Evolutionary conservation across 805 yeast genomes (phyloP).

Genomic region (Lipomyces kockii): DNA sequence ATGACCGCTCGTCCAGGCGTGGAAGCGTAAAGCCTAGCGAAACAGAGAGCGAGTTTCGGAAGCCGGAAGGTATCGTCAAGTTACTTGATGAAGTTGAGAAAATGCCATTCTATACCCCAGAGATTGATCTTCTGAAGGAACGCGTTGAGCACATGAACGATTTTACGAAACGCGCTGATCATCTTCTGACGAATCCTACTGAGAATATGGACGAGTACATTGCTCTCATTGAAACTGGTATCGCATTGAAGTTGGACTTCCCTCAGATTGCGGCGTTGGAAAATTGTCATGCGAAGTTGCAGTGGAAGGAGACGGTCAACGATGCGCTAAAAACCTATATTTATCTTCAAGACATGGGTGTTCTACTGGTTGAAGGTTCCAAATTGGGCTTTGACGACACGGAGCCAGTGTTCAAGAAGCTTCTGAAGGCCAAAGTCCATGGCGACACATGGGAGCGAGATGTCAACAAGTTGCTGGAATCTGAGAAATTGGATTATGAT

Average conservation of each 20-base stretch:
- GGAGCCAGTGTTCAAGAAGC: constrained; percentile 28
- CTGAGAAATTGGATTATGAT: constrained; percentile 16
- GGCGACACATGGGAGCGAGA: constrained; percentile 40
- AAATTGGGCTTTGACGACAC: constrained; percentile 40
- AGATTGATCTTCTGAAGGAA: constrained; percentile 62
- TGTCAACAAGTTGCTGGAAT: constrained; percentile 34
- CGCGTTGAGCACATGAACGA: constrained; percentile 57
- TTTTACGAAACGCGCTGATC: constrained; percentile 55
- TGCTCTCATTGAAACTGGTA: constrained; percentile 62
- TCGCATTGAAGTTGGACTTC: constrained; percentile 61
- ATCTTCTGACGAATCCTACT: constrained; percentile 45
- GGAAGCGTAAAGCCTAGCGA: constrained; percentile 10
- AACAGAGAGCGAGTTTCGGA: constrained; percentile 37
- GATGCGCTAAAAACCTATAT: constrained; percentile 35
- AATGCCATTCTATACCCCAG: constrained; percentile 59
- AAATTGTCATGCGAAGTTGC: constrained; percentile 47
- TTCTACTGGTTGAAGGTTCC: constrained; percentile 41
- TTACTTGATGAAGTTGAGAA: constrained; percentile 55
- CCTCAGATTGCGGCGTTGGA: constrained; percentile 53
- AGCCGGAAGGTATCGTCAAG: constrained; percentile 46
- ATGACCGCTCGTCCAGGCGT: constrained; percentile 29
- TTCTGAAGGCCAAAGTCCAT: constrained; percentile 26
- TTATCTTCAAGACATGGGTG: constrained; percentile 38
- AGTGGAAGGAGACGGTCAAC: constrained; percentile 48
- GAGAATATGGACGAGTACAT: constrained; percentile 53